These are phyloP conservation scores for Botrytis cinerea DNA, from an alignment of 2,329 filamentous ascomycete genomes.

Conservation along the genomic window DNA sequence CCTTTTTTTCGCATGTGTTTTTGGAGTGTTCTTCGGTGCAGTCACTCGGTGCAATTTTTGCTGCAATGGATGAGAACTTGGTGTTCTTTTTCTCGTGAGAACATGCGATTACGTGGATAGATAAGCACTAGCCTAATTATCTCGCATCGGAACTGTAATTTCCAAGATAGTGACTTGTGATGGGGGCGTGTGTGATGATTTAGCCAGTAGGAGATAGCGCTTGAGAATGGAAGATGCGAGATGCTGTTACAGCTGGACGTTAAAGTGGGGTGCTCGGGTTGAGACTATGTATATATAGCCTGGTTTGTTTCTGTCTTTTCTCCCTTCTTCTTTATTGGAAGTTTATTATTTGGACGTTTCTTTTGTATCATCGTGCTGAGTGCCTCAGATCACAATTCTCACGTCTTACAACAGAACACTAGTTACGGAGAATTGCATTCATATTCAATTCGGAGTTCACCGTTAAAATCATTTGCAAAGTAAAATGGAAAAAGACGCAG, in stretches of 20 bases:
- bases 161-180: neutral
- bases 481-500: neutral
- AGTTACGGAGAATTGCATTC: neutral
- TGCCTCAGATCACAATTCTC: neutral
- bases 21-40: neutral
- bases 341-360: neutral
- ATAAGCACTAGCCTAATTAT: neutral
- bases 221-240: neutral
- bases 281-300: neutral
- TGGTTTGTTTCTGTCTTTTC: neutral
- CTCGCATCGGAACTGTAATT: neutral
- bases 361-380: neutral
- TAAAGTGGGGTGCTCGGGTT: neutral
- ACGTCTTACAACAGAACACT: neutral
- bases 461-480: rapidly evolving
- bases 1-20: too few species aligned
- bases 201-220: neutral
- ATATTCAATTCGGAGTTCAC: neutral
- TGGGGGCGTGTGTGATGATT: neutral
- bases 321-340: neutral
- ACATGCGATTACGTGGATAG: neutral
- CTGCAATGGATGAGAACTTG: neutral
- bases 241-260: neutral
- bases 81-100: neutral
- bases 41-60: neutral